Evolutionary conservation across 2,329 filamentous ascomycete species (phyloP), one percentile per base, ranked within the genome.

Genomic region (Coniella lustricola): DNA sequence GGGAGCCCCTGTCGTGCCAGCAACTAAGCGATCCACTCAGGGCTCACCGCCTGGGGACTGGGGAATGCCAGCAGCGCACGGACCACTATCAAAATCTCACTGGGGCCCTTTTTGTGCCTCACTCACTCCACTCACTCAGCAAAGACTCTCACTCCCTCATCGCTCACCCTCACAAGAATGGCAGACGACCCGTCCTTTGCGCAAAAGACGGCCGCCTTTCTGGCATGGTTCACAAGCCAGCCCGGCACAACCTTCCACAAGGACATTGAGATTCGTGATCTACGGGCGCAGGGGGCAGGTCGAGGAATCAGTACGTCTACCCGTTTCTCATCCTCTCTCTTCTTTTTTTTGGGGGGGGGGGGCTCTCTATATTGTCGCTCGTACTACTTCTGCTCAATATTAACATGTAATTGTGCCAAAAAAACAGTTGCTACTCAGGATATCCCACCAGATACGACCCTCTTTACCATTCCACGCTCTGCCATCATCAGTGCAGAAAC

Each of bases 391-490:
- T n/a, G 12, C 16, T 32, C 36, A 37, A 48, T 48, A 51, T 46
- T 33, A 16, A 7, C 14, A 31, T 20, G 21, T 25, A 35, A 16
- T 29, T 2, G 18, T 18, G 12, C 22, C 25, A n/a, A n/a, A n/a
- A n/a, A n/a, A n/a, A n/a, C 55, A 91, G 87, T 94, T 58, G 86
- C 89, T 21, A 75, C 69, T 18, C 64, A 75, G 50, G 79, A 88
- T 54, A 87, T 95, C 46, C 68, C 73, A 16, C 76, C 85, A 57
- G 86, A 90, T 52, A 87, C 88, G 49, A 77, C 84, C 41, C 76
- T 95, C 37, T 95, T 95, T 70, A 83, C 80, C 40, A 86, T 95
- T 53, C 88, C 89, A 2, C 81, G 86, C 53, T 67, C 72, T 40
- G 71, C 77, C 43, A 82, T 95, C 54, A 79, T 95, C 60, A 86